Evolutionary conservation across 768 basidiomycete genomes (phyloP).

Genomic region (Xerocomellus chrysenteron): DNA sequence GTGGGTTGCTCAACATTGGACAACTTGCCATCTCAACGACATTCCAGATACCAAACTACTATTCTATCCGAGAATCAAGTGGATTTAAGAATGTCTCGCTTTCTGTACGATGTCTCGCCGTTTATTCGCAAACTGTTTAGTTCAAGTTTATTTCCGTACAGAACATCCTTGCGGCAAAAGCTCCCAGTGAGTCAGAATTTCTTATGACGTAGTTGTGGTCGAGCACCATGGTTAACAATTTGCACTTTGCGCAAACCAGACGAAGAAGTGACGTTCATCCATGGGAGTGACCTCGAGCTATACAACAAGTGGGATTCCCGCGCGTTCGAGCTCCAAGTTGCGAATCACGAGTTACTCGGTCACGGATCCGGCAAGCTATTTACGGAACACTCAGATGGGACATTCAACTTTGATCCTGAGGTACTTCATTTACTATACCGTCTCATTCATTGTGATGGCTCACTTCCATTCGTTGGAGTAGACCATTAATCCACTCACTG

Average conservation of each 20-base stretch:
- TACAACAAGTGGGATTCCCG: slow-evolving; percentile 78
- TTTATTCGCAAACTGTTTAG: background rate
- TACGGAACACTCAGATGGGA: slow-evolving; percentile 72
- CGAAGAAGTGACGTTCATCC: slow-evolving; percentile 79
- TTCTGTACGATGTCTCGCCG: slow-evolving; percentile 46
- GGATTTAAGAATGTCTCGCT: slow-evolving; percentile 92
- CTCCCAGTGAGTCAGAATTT: slow-evolving; percentile 54
- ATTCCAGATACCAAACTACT: slow-evolving; percentile 77
- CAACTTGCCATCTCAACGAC: background rate
- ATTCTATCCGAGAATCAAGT: slow-evolving; percentile 73
- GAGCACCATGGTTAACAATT: background rate
- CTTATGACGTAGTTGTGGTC: background rate
- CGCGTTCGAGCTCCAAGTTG: slow-evolving; percentile 86
- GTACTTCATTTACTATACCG: slow-evolving; percentile 33
- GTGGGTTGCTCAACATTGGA: slow-evolving; percentile 36
- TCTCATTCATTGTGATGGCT: background rate
- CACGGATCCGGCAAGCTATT: slow-evolving; percentile 88
- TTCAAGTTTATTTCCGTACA: slow-evolving; percentile 23
- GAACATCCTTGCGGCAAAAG: slow-evolving; percentile 88
- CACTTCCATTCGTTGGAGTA: slow-evolving; percentile 28
- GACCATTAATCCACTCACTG: slow-evolving; percentile 82
- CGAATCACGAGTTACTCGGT: slow-evolving; percentile 86
- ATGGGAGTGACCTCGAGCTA: slow-evolving; percentile 69
- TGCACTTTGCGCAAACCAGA: slow-evolving; percentile 37
- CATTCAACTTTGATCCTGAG: slow-evolving; percentile 77